phyloP scores from a whole-genome alignment of 257 asterid species.

The Nicotiana otophora region DNA sequence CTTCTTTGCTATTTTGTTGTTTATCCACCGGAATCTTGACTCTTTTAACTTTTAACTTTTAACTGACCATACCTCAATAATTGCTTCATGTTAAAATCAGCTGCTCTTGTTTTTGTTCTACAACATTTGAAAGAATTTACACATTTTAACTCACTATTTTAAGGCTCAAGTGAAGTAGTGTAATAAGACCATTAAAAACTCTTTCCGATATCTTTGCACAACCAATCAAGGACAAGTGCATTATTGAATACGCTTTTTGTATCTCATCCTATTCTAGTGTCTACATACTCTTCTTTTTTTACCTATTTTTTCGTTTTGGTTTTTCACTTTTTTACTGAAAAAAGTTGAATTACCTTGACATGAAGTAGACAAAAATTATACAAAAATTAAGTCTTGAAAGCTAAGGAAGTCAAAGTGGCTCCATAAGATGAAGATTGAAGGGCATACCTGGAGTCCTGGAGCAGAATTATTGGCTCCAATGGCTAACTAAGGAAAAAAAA shows the following conservation, averaged over 20 bases:
- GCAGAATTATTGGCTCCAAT: neutral
- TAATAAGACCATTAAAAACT: neutral
- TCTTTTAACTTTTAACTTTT: too few species aligned
- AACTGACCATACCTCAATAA: too few species aligned
- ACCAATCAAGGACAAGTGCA: neutral
- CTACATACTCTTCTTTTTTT: neutral
- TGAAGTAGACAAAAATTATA: too few species aligned
- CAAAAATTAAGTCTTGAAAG: neutral
- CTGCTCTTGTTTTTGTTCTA: neutral
- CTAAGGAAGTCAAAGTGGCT: neutral
- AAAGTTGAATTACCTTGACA: neutral
- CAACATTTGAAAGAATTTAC: neutral
- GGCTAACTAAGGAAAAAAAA: neutral
- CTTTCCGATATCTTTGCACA: neutral
- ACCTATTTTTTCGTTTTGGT: too few species aligned
- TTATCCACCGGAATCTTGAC: too few species aligned
- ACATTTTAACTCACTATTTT: neutral
- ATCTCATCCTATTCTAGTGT: neutral
- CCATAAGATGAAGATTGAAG: neutral
- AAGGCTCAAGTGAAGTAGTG: neutral
- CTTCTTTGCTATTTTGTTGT: too few species aligned
- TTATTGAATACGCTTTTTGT: neutral
- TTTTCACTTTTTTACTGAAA: neutral
- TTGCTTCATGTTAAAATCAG: neutral
- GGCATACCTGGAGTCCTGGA: neutral